A percentile compares a stretch with the other conserved stretches of the same genome.
phyloP scores from a whole-genome alignment of 345 rosid genomes.

The Erodium maritimum region DNA sequence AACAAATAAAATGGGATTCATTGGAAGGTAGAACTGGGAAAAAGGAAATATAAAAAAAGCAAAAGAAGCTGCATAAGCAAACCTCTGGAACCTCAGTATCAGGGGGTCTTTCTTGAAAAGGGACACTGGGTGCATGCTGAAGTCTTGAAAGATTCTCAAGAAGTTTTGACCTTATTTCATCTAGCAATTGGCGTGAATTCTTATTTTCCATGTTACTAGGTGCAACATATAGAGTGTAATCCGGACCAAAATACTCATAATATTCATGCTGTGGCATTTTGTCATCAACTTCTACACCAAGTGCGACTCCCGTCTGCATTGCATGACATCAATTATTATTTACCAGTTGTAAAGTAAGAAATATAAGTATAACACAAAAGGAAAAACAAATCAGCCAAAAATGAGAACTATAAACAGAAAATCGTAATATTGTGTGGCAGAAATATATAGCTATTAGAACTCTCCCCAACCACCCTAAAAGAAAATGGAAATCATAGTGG shows the following conservation, averaged over 20 bases:
- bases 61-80: constrained; percentile 6
- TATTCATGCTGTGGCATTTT: constrained; percentile 63
- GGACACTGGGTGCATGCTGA: constrained; percentile 97
- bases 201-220: constrained; percentile 64
- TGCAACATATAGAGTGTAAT: constrained; percentile 56
- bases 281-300: constrained; percentile 54
- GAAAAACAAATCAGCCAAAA: neutral
- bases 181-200: constrained; percentile 58
- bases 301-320: constrained; percentile 54
- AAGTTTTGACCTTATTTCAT: constrained; percentile 68
- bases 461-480: too few species aligned
- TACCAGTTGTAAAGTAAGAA: neutral
- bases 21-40: too few species aligned
- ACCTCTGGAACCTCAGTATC: constrained; percentile 76
- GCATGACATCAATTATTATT: constrained; percentile 6
- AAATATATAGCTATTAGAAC: too few species aligned
- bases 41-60: too few species aligned
- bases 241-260: constrained; percentile 57
- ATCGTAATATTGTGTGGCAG: neutral
- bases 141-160: constrained; percentile 84
- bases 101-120: constrained; percentile 80
- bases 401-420: neutral
- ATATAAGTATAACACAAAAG: neutral
- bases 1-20: neutral
- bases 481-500: too few species aligned